Base-by-base conservation (phyloP, 495 filamentous ascomycete genomes). In the Tetracladium marchalianum region DNA sequence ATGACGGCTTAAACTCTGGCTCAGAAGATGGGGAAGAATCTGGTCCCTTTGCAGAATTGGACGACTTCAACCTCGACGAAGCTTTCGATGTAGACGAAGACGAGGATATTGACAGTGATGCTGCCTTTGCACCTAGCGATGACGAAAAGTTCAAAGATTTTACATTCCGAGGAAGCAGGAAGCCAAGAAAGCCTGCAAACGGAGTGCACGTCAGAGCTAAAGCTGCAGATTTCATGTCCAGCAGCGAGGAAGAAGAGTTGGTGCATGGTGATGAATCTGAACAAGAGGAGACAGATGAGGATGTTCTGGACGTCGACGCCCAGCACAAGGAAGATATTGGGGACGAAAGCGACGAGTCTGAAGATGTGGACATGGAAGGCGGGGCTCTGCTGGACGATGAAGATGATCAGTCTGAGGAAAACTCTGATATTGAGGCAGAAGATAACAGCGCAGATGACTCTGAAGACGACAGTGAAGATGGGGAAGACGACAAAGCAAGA, bases 41-140 rank as follows among this genome's bases (percentile, higher is more conserved):
- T 18, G 47, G 24, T 45, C 65, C 68, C n/a, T 56, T 58, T 12
- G 68, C 66, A 11, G 62, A 75, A 41, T 65, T 71, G 1, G 54
- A 66, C 35, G 68, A 70, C 39, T 57, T 59, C 38, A 69, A 65
- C 43, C 58, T 67, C n/a, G 60, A 68, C 43, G 67, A 55, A 8
- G 62, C 65, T 44, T 59, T 67, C n/a, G 59, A 68, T 44, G 67
- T 55, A 7, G 62, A 66, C 16, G 51, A 51, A 24, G 80, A 80
- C 40, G 67, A 52, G 12, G 72, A 80, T 39, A 81, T 82, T 40
- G 68, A 76, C 41, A 84, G 78, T 52, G 77, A 83, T 42, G 69
- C 80, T 50, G 79, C 73, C 0, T 66, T 83, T 38, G 71, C 68
- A 24, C 67, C 70, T 31, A 78, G 75, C 49, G 81, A 82, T 49